These are phyloP conservation scores for Kitagawia praeruptora DNA, from an alignment of 129 eudicot genomes.

Conservation along the genomic window DNA sequence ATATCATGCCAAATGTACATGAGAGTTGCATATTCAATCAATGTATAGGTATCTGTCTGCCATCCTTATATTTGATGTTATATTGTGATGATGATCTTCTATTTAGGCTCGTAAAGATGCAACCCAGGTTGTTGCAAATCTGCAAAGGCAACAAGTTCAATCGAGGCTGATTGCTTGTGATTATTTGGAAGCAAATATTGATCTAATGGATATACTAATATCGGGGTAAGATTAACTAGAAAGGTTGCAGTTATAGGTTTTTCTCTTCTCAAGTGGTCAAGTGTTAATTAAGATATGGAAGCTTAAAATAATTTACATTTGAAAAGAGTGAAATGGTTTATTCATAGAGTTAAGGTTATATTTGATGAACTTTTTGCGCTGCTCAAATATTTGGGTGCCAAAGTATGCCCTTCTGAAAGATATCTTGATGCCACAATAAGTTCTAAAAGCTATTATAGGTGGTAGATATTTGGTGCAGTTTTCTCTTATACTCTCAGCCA, in stretches of 20 bases:
- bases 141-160: slow-evolving; percentile 87
- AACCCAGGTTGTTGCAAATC: slow-evolving; percentile 90
- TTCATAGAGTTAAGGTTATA: neutral
- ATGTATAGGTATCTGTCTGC: neutral
- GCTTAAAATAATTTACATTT: neutral
- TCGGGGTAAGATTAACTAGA: slow-evolving; percentile 49
- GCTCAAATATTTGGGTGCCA: neutral
- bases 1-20: neutral
- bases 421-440: neutral
- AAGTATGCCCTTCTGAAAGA: neutral
- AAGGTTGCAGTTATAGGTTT: neutral
- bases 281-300: neutral
- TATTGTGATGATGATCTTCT: slow-evolving; percentile 5
- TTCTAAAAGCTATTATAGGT: neutral
- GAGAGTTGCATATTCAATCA: neutral
- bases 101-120: slow-evolving; percentile 91
- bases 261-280: neutral
- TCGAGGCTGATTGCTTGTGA: slow-evolving; percentile 87
- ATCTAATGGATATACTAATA: slow-evolving; percentile 77
- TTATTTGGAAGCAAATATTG: slow-evolving; percentile 82
- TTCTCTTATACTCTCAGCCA: neutral
- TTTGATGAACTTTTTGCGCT: neutral
- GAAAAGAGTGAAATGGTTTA: neutral
- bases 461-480: neutral
- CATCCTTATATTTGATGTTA: neutral